Base-by-base conservation (phyloP, 2,329 filamentous ascomycete genomes). In the Alternaria sp. region DNA sequence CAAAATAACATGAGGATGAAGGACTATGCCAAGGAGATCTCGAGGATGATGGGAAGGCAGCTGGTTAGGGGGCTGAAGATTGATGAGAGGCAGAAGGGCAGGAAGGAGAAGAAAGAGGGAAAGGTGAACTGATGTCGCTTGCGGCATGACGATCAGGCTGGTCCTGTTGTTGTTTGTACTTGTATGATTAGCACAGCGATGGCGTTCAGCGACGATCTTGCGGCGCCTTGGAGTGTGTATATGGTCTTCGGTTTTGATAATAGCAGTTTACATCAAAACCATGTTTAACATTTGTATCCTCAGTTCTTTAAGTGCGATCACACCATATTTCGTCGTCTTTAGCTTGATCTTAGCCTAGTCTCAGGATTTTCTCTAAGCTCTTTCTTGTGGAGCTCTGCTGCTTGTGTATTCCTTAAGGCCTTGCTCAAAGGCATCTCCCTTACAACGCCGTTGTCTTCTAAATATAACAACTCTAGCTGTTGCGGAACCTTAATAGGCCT, bases 11-110 rank as follows among this genome's bases (percentile, higher is more conserved):
- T 73, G 68, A 54, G 67, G 6, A 68, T 65, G 56, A 55, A 52
- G 14, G 71, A 73, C 32, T 74, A 74, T 30, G 66, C 72, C 4
- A 70, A 69, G 51, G 68, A 73, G 61, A 54, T 74, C 2, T 69
- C 69, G 30, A 65, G 69, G 52, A 65, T 70, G 54, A 73, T 74
- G 72, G 69, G 69, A 12, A 58, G 57, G 20, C 72, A 74, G 58
- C 51, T 74, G 14, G 66, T 70, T 1, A 59, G 41, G 46, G 69
- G 67, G 0, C 26, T 74, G 49, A 73, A 62, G 62, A 62, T 51
- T 18, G 59, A 56, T 44, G 57, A 57, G n/a, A 64, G 58, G 52
- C 41, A 55, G 49, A 59, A 57, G 43, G 38, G 9, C 38, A 60
- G 26, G 47, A 43, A 52, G 32, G 38, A 8, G 42, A 60, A 32